Evolutionary conservation across 129 eudicot genomes (phyloP), one percentile per base, ranked within the genome.

Genomic region (Flaveria ramosissima): DNA sequence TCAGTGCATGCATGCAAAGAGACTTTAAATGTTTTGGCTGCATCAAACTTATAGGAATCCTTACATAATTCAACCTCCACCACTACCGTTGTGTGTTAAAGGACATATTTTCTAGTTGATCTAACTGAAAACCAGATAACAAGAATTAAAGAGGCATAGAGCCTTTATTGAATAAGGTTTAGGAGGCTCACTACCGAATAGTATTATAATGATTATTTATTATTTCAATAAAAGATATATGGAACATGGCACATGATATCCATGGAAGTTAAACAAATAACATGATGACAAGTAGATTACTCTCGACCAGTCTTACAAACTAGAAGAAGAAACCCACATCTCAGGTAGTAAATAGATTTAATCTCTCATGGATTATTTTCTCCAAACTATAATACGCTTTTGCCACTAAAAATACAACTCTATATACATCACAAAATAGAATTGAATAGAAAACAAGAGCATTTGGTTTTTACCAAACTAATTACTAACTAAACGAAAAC

Each of bases 121-220:
- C 56, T 69, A 61, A 62, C 71, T 74, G 78, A 75, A 59, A 75
- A 75, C 61, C 63, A 68, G 20, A 15, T 30, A 53, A 55, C 53
- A 73, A 39, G 47, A 63, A 62, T 45, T 30, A 62, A 30, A 75
- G 63, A 63, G 48, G 7, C 7, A 32, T 7, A 53, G 17, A 53
- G 24, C 60, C 60, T 9, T 20, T 20, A 56, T 26, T 19, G 30
- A 56, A 56, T 20, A 56, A 56, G 3, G 32, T 9, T 57, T 57
- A 21, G 15, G 27, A 8, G 15, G 64, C 64, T 21, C 30, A 57
- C 7, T 32, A 5, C 39, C 4, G 39, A 32, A 32, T 32, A 3
- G 39, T 32, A 4, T 32, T 32, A 4, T 32, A 32, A 32, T 32
- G 39, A 32, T 5, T 32, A 32, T 32, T 32, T 32, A 32, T 45